Evolutionary conservation across 345 rosid genomes (phyloP).

Genomic region (Boechera divaricarpa): DNA sequence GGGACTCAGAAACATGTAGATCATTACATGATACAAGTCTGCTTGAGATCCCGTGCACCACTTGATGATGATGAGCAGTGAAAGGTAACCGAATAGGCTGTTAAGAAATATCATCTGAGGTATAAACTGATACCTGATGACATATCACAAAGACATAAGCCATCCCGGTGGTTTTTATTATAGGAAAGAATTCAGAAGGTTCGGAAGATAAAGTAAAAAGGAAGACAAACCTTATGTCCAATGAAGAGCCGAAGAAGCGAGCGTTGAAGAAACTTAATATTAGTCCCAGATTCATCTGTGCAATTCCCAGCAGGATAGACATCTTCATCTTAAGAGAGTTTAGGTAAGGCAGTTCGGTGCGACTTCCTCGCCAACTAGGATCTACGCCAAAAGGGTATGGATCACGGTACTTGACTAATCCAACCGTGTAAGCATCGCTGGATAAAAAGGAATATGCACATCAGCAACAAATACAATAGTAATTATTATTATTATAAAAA

Average conservation of each 20-base stretch:
- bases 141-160: constrained; percentile 33
- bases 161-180: constrained; percentile 15
- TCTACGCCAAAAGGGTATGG: constrained; percentile 97
- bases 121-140: constrained; percentile 90
- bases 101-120: constrained; percentile 97
- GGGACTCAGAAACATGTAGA: constrained; percentile 97
- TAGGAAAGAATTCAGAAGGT: constrained; percentile 4
- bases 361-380: constrained; percentile 99
- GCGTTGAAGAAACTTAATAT: constrained; percentile 91
- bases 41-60: constrained; percentile 99
- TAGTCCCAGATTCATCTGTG: constrained; percentile 95
- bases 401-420: constrained; percentile 80
- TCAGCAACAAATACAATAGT: constrained; percentile 12
- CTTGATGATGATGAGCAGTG: constrained; percentile 87
- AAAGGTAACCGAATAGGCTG: constrained; percentile 92
- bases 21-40: constrained; percentile 99
- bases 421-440: constrained; percentile 79
- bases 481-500: background rate
- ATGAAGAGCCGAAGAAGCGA: constrained; percentile 67
- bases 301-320: constrained; percentile 90
- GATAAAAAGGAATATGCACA: constrained; percentile 39
- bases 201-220: constrained; percentile 6
- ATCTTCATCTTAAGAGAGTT: constrained; percentile 98
- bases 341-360: constrained; percentile 88
- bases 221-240: constrained; percentile 74